Evolutionary conservation across 495 filamentous ascomycete species (phyloP).

Genomic region (Hypomontagnella monticulosa): DNA sequence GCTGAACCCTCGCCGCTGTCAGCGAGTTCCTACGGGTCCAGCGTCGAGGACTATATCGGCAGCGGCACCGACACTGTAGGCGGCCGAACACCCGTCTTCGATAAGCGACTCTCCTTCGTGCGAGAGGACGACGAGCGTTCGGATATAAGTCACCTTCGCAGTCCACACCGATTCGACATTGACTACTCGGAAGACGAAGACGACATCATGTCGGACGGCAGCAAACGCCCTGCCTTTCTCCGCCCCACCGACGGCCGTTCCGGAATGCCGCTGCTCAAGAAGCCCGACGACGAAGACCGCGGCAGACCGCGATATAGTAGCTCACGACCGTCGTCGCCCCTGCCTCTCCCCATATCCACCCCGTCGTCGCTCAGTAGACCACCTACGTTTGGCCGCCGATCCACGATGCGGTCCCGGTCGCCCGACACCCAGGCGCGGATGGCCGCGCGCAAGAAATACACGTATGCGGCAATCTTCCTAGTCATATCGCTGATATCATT

Average conservation of each 20-base stretch:
- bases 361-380: slow-evolving; percentile 29
- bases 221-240: slow-evolving; percentile 53
- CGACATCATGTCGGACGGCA: slow-evolving; percentile 38
- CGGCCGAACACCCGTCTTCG: slow-evolving; percentile 34
- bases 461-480: slow-evolving; percentile 85
- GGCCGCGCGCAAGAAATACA: slow-evolving; percentile 81
- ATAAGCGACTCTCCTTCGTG: slow-evolving; percentile 32
- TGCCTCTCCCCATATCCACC: slow-evolving; percentile 31
- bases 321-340: slow-evolving; percentile 47
- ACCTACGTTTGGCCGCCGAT: slow-evolving; percentile 57
- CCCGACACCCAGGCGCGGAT: slow-evolving; percentile 63
- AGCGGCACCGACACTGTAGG: slow-evolving; percentile 42
- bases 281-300: slow-evolving; percentile 59
- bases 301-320: slow-evolving; percentile 56
- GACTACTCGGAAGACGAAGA: slow-evolving; percentile 35
- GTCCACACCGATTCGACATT: slow-evolving; percentile 28
- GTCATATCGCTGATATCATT: slow-evolving; percentile 83
- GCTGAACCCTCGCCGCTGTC: slow-evolving; percentile 37
- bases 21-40: slow-evolving; percentile 40
- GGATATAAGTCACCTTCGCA: slow-evolving; percentile 20
- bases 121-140: slow-evolving; percentile 38
- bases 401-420: slow-evolving; percentile 70
- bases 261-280: slow-evolving; percentile 62
- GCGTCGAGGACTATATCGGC: slow-evolving; percentile 40
- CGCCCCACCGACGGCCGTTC: slow-evolving; percentile 62